Evolutionary conservation across 352 stramenopile species (phyloP).

Genomic region (Phytophthora litchii): DNA sequence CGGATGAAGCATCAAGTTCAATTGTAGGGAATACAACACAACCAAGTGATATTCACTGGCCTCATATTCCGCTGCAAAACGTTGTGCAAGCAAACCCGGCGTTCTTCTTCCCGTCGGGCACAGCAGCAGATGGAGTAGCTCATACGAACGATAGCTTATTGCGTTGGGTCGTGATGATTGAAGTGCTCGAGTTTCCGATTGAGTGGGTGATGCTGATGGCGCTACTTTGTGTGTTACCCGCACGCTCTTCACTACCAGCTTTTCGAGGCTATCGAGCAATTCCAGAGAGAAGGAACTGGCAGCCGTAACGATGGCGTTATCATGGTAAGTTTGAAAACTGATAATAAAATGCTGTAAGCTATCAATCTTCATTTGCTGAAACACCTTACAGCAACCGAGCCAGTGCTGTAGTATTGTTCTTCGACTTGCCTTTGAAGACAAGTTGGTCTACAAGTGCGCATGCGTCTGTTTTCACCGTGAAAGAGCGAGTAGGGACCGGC

Average conservation of each 20-base stretch:
- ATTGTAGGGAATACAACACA: slow-evolving; percentile 18
- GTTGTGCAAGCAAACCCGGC: slow-evolving; percentile 65
- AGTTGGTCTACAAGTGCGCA: slow-evolving; percentile 64
- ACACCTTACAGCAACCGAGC: slow-evolving; percentile 13
- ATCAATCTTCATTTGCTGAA: neutral
- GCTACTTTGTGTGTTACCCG: slow-evolving; percentile 62
- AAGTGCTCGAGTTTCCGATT: slow-evolving; percentile 65
- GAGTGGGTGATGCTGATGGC: slow-evolving; percentile 67
- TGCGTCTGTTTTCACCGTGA: slow-evolving; percentile 79
- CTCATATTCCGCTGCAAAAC: slow-evolving; percentile 44
- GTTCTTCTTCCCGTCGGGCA: slow-evolving; percentile 65
- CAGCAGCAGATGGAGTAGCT: slow-evolving; percentile 13
- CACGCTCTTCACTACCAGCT: slow-evolving; percentile 51
- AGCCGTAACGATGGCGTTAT: slow-evolving; percentile 5
- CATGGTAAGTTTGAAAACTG: neutral
- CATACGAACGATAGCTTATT: slow-evolving; percentile 35
- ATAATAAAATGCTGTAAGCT: neutral
- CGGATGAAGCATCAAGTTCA: slow-evolving; percentile 26
- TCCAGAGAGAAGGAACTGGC: slow-evolving; percentile 26
- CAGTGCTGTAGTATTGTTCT: slow-evolving; percentile 10
- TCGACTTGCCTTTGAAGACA: slow-evolving; percentile 55
- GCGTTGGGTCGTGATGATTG: slow-evolving; percentile 64
- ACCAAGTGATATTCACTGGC: slow-evolving; percentile 24
- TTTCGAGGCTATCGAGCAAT: slow-evolving; percentile 68
- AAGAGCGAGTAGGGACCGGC: slow-evolving; percentile 62